Base-by-base conservation (phyloP, 139 green algal species). In the Chlamydomonas sp. region DNA sequence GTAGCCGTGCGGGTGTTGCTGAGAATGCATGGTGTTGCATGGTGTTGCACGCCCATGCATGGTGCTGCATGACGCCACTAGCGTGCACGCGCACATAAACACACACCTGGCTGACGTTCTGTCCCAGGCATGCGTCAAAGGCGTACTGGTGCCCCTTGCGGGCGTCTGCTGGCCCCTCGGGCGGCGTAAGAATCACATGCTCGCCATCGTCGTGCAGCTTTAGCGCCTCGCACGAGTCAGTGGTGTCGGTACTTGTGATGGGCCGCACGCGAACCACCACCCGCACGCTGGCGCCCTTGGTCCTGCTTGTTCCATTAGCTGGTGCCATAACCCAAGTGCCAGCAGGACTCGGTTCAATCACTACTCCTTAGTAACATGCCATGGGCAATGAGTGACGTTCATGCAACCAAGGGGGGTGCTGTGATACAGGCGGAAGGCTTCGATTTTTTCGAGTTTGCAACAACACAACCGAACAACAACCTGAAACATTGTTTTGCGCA, bases 241-340 rank as follows among this genome's bases (percentile, higher is more conserved):
- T 10, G 8, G 31, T 22, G 59, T 66, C 59, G n/a, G 22, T 66
- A 22, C 31, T 48, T 10, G 59, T 66, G 20, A 66, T 28, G 29
- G 59, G 59, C 33, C 59, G n/a, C 20, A 66, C 59, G 26, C 59
- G 10, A 13, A 66, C 59, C 31, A 66, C 59, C 33, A 66, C 59
- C 10, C 59, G 59, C 59, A 66, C 59, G 29, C 59, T 66, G 31
- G n/a, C 31, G 26, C 59, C 59, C 29, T 66, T 8, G 5, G 59
- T 5, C 59, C 43, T 66, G 10, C 29, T 66, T n/a, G n/a, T n/a
- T n/a, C n/a, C n/a, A n/a, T n/a, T n/a, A n/a, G n/a, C n/a, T n/a
- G n/a, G n/a, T n/a, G n/a, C n/a, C n/a, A n/a, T n/a, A n/a, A n/a
- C n/a, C n/a, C n/a, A n/a, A n/a, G n/a, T n/a, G n/a, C n/a, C n/a